These are phyloP conservation scores for Elsinoe batatas DNA, from an alignment of 2,329 filamentous ascomycete species.

Conservation along the genomic window DNA sequence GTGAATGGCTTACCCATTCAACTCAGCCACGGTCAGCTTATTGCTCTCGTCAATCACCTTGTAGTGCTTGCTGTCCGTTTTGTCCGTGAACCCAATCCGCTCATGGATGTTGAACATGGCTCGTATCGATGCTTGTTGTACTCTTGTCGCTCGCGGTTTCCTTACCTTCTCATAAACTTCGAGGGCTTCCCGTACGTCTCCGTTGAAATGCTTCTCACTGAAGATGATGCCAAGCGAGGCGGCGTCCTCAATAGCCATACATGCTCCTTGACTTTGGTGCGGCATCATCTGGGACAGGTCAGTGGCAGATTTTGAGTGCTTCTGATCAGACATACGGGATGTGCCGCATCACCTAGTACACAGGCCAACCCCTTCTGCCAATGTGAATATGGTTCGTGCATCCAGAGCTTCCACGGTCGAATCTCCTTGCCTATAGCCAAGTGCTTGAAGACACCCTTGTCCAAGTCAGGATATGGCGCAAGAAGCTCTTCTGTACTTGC, in stretches of 20 bases:
- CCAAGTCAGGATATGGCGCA: conserved; percentile 50
- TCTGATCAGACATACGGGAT: conserved; percentile 40
- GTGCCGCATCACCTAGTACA: conserved; percentile 56
- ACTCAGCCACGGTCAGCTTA: conserved; percentile 58
- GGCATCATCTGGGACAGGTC: conserved; percentile 49
- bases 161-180: conserved; percentile 27
- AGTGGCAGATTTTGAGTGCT: not conserved
- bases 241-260: conserved; percentile 59
- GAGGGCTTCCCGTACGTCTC: conserved; percentile 26
- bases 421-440: conserved; percentile 53
- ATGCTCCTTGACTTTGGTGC: conserved; percentile 59
- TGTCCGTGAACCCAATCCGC: conserved; percentile 50
- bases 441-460: conserved; percentile 47
- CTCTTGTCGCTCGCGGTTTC: conserved; percentile 29
- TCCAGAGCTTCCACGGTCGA: conserved; percentile 55
- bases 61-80: conserved; percentile 47
- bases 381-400: conserved; percentile 54
- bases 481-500: conserved; percentile 35
- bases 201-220: conserved; percentile 35
- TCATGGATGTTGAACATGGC: conserved; percentile 11
- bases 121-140: conserved; percentile 25
- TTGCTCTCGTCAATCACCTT: conserved; percentile 52
- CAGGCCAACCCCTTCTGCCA: conserved; percentile 44
- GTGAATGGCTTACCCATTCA: conserved; percentile 57
- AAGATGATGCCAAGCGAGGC: conserved; percentile 55